Conservation (phyloP, 495 filamentous ascomycete species). For the Neurospora hispaniola region DNA sequence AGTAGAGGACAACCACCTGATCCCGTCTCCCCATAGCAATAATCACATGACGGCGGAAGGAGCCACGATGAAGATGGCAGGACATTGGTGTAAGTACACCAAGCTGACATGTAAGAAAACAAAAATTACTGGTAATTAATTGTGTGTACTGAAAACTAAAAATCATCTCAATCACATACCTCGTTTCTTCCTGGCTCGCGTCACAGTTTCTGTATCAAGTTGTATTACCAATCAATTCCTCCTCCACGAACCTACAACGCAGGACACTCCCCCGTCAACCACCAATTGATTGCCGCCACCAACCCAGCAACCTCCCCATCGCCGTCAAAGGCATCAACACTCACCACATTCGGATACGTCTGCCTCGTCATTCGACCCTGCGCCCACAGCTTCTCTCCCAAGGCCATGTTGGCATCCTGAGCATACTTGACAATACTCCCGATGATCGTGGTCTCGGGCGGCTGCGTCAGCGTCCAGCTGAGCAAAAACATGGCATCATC, state of each 20-base stretch:
- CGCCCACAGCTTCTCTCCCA: slow-evolving; percentile 1
- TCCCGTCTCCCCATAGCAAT: too few species aligned
- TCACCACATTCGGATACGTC: neutral
- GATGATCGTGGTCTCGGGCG: neutral
- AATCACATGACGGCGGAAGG: too few species aligned
- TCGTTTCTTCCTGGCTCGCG: neutral
- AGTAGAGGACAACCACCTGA: too few species aligned
- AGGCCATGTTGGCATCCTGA: neutral
- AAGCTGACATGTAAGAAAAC: too few species aligned
- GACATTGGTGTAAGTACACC: too few species aligned
- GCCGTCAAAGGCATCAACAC: neutral
- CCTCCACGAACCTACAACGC: neutral
- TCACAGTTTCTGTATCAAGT: neutral
- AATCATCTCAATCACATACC: neutral
- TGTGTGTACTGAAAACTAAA: neutral
- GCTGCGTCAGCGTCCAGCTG: slow-evolving; percentile 1
- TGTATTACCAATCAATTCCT: neutral
- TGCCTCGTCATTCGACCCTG: neutral
- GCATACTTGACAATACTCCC: neutral
- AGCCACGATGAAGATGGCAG: too few species aligned
- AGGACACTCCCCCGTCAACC: slow-evolving; percentile 1
- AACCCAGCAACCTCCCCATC: neutral
- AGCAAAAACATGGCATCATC: slow-evolving; percentile 1
- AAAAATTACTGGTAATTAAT: neutral
- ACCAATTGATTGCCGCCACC: neutral